Conservation (phyloP, 139 green algal genomes). For the Tetraselmis striata region DNA sequence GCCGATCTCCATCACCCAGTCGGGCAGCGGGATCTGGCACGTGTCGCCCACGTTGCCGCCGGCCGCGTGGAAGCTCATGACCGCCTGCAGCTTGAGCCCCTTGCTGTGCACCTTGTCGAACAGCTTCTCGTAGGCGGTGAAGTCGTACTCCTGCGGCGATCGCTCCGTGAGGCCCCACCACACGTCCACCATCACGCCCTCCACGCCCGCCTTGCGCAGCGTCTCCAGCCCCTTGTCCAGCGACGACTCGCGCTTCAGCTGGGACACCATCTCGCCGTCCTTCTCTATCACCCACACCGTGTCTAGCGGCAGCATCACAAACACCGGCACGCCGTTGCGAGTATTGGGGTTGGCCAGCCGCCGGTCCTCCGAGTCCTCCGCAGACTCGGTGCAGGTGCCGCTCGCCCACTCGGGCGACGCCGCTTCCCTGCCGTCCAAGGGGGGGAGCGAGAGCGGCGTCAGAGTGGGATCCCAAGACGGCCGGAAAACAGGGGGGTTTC, state of each 20-base stretch:
- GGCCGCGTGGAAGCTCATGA: slow-evolving; percentile 73
- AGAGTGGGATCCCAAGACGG: neutral
- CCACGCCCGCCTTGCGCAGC: slow-evolving; percentile 70
- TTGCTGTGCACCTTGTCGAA: slow-evolving; percentile 46
- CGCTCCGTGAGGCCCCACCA: slow-evolving; percentile 76
- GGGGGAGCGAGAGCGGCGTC: too few relatives aligned
- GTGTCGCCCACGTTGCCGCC: slow-evolving; percentile 27
- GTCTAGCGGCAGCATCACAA: slow-evolving; percentile 98
- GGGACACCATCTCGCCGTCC: slow-evolving; percentile 33
- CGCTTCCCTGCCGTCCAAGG: neutral
- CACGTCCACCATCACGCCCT: slow-evolving; percentile 90
- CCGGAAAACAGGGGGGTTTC: neutral
- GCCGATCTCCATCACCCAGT: slow-evolving; percentile 89
- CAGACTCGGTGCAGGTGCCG: neutral
- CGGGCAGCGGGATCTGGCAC: slow-evolving; percentile 77
- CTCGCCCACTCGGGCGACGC: neutral
- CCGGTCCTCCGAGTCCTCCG: neutral
- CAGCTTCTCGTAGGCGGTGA: slow-evolving; percentile 67
- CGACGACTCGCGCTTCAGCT: slow-evolving; percentile 72
- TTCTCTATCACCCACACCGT: slow-evolving; percentile 90
- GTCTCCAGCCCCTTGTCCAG: slow-evolving; percentile 76
- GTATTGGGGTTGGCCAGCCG: neutral
- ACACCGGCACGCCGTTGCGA: slow-evolving; percentile 59
- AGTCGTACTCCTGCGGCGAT: slow-evolving; percentile 62
- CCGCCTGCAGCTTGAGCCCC: slow-evolving; percentile 72